Conservation (phyloP, 2,329 filamentous ascomycete genomes). For the Beauveria sp. region DNA sequence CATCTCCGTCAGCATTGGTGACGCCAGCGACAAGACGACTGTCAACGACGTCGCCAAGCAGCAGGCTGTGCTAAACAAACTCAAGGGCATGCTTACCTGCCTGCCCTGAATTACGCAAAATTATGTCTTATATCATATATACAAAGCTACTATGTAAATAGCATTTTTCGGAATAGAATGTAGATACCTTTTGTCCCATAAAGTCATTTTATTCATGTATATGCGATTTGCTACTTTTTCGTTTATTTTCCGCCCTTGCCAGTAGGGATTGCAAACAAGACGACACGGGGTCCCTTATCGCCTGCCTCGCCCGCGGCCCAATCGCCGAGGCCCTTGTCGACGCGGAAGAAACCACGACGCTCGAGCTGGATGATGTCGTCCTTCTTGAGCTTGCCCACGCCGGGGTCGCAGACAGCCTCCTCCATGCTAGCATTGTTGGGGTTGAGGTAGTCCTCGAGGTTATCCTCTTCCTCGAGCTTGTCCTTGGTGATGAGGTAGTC, state of each 20-base stretch:
- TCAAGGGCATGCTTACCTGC: constrained; percentile 25
- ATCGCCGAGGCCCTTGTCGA: constrained; percentile 57
- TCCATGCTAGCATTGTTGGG: constrained; percentile 66
- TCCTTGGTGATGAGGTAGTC: constrained; percentile 95
- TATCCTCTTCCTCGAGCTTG: constrained; percentile 81
- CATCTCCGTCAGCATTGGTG: constrained; percentile 55
- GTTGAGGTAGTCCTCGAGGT: constrained; percentile 76
- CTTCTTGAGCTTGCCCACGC: constrained; percentile 68
- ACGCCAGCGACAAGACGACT: constrained; percentile 53
- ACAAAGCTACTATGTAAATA: background rate
- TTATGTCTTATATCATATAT: background rate
- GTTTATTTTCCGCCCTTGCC: constrained; percentile 39
- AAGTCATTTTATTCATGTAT: constrained; percentile 5
- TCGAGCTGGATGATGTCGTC: constrained; percentile 95
- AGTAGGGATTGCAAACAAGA: constrained; percentile 51
- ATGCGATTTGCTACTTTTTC: background rate
- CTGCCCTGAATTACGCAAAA: constrained; percentile 9
- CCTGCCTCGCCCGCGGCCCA: constrained; percentile 44
- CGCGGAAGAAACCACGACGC: constrained; percentile 83
- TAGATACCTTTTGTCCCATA: background rate
- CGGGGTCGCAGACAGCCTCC: constrained; percentile 71
- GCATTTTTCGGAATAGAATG: background rate
- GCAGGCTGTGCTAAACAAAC: constrained; percentile 23
- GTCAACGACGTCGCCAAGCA: constrained; percentile 21
- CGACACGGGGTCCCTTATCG: constrained; percentile 38